Conservation (phyloP, 164 flowering plant genomes). For the Cinnamomum micranthum region DNA sequence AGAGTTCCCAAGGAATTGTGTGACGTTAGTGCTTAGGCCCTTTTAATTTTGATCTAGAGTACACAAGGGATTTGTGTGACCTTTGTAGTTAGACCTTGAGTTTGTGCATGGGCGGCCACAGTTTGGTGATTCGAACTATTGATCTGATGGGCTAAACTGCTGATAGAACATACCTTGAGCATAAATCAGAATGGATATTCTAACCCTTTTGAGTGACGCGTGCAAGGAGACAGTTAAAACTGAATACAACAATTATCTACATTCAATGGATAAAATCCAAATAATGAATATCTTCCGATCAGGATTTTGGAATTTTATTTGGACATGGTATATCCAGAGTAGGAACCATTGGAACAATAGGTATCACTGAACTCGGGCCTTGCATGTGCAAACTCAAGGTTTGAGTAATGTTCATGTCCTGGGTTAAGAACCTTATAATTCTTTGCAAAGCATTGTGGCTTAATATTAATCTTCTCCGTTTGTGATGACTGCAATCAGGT, state of each 20-base stretch:
- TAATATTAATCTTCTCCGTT: no score
- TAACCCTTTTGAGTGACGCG: background rate
- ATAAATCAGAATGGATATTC: background rate
- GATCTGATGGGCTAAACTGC: background rate
- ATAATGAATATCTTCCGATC: background rate
- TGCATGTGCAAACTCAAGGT: background rate
- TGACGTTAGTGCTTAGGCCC: background rate
- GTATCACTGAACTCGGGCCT: background rate
- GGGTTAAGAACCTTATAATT: background rate
- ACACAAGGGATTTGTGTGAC: background rate
- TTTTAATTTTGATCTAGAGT: background rate
- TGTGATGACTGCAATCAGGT: constrained; percentile 46
- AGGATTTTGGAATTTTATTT: background rate
- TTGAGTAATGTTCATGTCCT: background rate
- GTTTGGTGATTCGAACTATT: background rate
- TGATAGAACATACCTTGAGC: background rate
- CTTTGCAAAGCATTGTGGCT: background rate
- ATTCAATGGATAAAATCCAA: background rate
- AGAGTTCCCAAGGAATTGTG: background rate
- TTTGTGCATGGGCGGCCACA: background rate
- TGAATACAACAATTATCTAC: background rate
- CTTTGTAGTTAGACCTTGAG: background rate
- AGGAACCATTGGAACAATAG: background rate
- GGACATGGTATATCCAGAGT: background rate
- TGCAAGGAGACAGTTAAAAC: background rate